Base-by-base conservation (phyloP, 2,329 filamentous ascomycete genomes). In the Penicillium janthinellum region DNA sequence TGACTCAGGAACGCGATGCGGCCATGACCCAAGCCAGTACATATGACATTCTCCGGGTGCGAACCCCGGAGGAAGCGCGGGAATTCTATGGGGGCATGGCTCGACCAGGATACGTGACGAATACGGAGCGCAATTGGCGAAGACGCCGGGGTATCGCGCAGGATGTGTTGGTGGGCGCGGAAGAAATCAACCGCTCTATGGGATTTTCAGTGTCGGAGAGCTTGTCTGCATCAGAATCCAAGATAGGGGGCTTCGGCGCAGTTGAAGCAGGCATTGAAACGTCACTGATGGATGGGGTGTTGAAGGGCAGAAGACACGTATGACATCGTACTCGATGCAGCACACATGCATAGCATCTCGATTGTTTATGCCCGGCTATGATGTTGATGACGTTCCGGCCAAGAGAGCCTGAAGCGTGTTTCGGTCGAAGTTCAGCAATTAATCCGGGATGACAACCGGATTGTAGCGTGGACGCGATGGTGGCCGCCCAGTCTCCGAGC, bases 61-160 rank as follows among this genome's bases (percentile, higher is more conserved):
- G 72, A 34, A 73, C 65, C 5, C 56, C 58, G 22, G 55, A 59
- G 3, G 73, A 77, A 53, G 66, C 66, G 4, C 68, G 56, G 57
- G 58, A 12, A 38, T 58, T 71, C 11, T 76, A 74, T 65, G 73
- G 71, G 6, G 34, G 15, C 0, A 39, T 54, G 15, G 74, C 66
- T 58, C 64, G 68, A 38, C 60, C 61, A 4, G 67, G 71, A 10
- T 54, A 65, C 49, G 63, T 76, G 1, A 73, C 69, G n/a, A 75
- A 74, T 63, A 77, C 73, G 6, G 73, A 75, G 64, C 63, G 70
- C 59, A 76, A 75, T 63, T 73, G 73, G 69, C 62, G 70, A 56
- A 67, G 72, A 45, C 61, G 72, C 22, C 64, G 60, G 54, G 68
- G 67, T 4, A 62, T 71, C n/a, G 25, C 10, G 15, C 63, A 68